Base-by-base conservation (phyloP, 192 early-diverging fungal species). In the Phlyctochytrium planicorne region DNA sequence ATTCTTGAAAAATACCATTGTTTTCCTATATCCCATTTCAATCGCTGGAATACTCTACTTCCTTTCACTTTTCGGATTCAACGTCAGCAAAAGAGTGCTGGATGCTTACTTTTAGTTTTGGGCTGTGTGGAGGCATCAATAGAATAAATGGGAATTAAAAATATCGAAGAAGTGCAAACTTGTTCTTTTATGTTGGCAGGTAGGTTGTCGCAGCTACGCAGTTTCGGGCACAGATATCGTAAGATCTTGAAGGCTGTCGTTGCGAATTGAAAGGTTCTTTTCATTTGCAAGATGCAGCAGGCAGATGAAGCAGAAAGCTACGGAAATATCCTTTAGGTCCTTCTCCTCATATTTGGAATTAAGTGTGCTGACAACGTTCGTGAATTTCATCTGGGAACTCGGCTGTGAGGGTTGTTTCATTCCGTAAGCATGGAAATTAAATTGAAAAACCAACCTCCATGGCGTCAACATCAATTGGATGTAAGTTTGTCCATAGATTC, bases 281-380 rank as follows among this genome's bases (percentile, higher is more conserved):
- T 98, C 96, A 72, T 98, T 97, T 33, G 95, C 95, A 68, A 98
- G 73, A 84, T 98, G 96, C 67, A 98, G 76, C 57, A 98, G 74
- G 67, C 95, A 96, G 65, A 98, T 97, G 74, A 98, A 98, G 77
- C 95, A 96, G 70, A 93, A 98, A 30, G 94, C 88, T n/a, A 95
- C 88, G 1, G 95, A 96, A 64, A 98, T 95, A 52, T 98, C 96
- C 63, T 87, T 83, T 63, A 93, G 82, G 63, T 84, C 88, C 53
- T 93, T 84, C 30, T 81, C 81, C 47, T 90, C 76, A 69, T 98
- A 98, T 52, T 89, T 68, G 53, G 80, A 82, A 72, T 86, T 87
- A 23, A 98, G 81, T 23, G 80, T 78, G 30, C 83, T 69, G 32
- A 97, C 83, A 0, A 98, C 75, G 2, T 85, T 76, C 34, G 88